A percentile compares a stretch with the other conserved stretches of the same genome.
phyloP scores from a whole-genome alignment of 768 basidiomycete species.

The Phanerochaete carnosa region DNA sequence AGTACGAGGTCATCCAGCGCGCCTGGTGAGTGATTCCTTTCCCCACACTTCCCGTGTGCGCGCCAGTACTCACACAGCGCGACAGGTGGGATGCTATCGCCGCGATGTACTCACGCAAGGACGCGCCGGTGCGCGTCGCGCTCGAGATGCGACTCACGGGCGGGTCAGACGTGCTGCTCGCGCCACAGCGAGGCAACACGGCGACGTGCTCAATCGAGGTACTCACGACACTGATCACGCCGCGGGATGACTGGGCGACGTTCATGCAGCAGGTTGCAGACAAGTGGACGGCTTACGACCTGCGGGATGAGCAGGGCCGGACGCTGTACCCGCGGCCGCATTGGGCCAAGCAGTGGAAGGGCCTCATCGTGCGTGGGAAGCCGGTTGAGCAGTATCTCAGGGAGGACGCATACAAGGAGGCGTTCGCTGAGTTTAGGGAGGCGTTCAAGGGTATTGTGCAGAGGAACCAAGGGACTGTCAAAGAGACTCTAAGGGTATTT shows the following conservation, averaged over 20 bases:
- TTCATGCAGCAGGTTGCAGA: constrained; percentile 23
- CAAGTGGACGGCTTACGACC: constrained; percentile 20
- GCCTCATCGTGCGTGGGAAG: constrained; percentile 28
- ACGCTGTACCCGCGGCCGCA: constrained; percentile 18
- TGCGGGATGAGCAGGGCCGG: constrained; percentile 15
- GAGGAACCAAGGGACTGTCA: constrained; percentile 14
- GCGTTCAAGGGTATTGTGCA: constrained; percentile 15
- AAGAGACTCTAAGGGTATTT: constrained; percentile 20
- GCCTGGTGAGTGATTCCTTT: constrained; percentile 19
- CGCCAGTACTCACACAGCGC: background rate
- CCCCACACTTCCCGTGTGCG: background rate
- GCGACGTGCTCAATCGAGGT: constrained; percentile 24
- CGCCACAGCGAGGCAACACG: constrained; percentile 23
- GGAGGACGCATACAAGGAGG: constrained; percentile 23
- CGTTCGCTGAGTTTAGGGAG: constrained; percentile 21
- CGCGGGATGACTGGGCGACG: constrained; percentile 16
- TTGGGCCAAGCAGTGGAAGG: constrained; percentile 4
- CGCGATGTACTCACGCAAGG: constrained; percentile 4
- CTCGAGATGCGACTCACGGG: constrained; percentile 29
- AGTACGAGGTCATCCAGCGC: constrained; percentile 20
- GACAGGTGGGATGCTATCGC: constrained; percentile 16
- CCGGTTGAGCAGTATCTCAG: constrained; percentile 21
- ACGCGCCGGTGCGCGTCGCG: constrained; percentile 22
- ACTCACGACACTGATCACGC: constrained; percentile 21
- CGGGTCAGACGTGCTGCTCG: constrained; percentile 20